Evolutionary conservation across 257 asterid genomes (phyloP).

Genomic region (Primulina tabacum): DNA sequence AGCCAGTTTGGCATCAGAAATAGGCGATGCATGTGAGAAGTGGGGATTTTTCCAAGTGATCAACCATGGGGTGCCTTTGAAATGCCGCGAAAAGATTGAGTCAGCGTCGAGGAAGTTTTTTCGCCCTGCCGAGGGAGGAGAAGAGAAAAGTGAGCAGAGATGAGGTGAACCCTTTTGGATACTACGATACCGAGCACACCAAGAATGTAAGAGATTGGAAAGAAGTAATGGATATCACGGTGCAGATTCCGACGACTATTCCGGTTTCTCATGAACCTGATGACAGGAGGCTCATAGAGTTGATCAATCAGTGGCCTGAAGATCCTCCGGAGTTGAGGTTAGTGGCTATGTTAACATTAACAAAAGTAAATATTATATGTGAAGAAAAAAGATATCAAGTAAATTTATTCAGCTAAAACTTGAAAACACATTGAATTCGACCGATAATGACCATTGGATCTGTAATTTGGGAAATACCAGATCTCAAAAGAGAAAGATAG

Average conservation of each 20-base stretch:
- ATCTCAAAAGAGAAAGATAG: no score
- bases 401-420: no score
- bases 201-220: conserved; percentile 50
- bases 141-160: conserved; percentile 38
- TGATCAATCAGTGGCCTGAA: conserved; percentile 38
- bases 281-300: conserved; percentile 22
- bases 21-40: conserved; percentile 33
- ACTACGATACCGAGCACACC: conserved; percentile 40
- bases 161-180: conserved; percentile 34
- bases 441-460: no score
- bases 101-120: conserved; percentile 34
- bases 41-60: conserved; percentile 50
- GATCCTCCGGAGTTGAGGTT: conserved; percentile 32
- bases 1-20: conserved; percentile 20
- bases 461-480: no score
- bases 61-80: conserved; percentile 37
- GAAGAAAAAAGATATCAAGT: no score
- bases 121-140: conserved; percentile 33
- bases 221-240: conserved; percentile 38
- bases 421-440: no score
- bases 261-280: conserved; percentile 32
- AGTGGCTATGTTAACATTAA: no score
- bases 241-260: conserved; percentile 24
- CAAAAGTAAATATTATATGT: no score
- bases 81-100: conserved; percentile 26